These are phyloP conservation scores for Penicillium antarcticum DNA, from an alignment of 495 filamentous ascomycete species.

Conservation along the genomic window DNA sequence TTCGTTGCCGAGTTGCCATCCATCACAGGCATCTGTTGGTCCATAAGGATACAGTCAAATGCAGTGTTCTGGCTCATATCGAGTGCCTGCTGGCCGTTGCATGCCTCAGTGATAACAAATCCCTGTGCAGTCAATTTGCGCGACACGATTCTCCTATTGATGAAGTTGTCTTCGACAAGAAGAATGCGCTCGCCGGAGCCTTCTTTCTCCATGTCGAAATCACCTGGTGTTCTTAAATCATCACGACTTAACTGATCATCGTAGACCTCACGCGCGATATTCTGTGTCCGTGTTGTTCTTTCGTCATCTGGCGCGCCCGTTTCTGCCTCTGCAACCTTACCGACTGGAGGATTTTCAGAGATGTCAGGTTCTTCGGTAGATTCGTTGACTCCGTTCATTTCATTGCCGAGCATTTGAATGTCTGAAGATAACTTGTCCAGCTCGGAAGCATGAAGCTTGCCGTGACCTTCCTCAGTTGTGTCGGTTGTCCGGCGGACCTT, in stretches of 20 bases:
- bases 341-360: conserved; percentile 1
- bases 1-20: conserved; percentile 69
- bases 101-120: conserved; percentile 63
- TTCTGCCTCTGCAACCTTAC: not conserved
- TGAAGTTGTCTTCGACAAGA: conserved; percentile 81
- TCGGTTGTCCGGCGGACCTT: conserved; percentile 45
- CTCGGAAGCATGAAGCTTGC: conserved; percentile 7
- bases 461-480: conserved; percentile 26
- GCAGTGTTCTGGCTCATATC: conserved; percentile 32
- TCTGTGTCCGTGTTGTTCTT: not conserved
- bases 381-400: conserved; percentile 10
- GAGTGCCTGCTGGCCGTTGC: conserved; percentile 73
- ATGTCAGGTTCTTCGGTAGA: conserved; percentile 7
- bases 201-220: not conserved
- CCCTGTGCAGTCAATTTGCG: conserved; percentile 61
- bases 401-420: conserved; percentile 17
- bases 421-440: conserved; percentile 19
- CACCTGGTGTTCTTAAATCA: not conserved
- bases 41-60: conserved; percentile 68
- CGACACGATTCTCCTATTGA: conserved; percentile 68
- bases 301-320: conserved; percentile 1
- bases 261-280: conserved; percentile 1
- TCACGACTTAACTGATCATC: not conserved
- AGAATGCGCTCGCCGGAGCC: conserved; percentile 42
- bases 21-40: conserved; percentile 84